Percentiles rank a stretch among this genome's conserved stretches.
phyloP scores from a whole-genome alignment of 129 eudicot species.

The Flaveria linearis region DNA sequence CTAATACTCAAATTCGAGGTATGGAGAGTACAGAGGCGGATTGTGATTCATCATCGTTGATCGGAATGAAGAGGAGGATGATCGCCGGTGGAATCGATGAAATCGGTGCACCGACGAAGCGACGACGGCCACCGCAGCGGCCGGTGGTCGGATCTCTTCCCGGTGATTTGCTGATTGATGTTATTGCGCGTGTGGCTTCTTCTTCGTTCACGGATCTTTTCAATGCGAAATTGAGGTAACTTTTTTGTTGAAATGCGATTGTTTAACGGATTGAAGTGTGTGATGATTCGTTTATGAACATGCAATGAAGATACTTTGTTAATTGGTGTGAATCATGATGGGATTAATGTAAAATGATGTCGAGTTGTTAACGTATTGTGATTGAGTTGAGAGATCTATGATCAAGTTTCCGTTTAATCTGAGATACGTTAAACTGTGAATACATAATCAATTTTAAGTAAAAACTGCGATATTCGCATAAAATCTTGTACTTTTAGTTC shows the following conservation, averaged over 20 bases:
- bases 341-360: background rate
- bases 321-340: background rate
- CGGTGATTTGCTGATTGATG: slow-evolving; percentile 38
- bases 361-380: too few species aligned
- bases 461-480: too few species aligned
- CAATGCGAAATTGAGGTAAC: slow-evolving; percentile 47
- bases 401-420: too few species aligned
- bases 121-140: slow-evolving; percentile 15
- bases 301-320: background rate
- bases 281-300: background rate
- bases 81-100: slow-evolving; percentile 4
- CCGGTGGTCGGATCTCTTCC: slow-evolving; percentile 46
- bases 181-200: slow-evolving; percentile 48
- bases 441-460: too few species aligned
- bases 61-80: slow-evolving; percentile 28
- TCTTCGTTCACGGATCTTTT: slow-evolving; percentile 51
- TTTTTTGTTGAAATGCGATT: background rate
- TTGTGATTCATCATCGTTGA: slow-evolving; percentile 28
- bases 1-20: background rate
- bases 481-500: too few species aligned
- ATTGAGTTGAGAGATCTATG: too few species aligned
- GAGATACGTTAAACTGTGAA: too few species aligned
- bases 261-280: background rate
- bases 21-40: slow-evolving; percentile 24
- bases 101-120: slow-evolving; percentile 5